phyloP scores from a whole-genome alignment of 75 land plant genomes.

The Pseudotsuga menziesii region DNA sequence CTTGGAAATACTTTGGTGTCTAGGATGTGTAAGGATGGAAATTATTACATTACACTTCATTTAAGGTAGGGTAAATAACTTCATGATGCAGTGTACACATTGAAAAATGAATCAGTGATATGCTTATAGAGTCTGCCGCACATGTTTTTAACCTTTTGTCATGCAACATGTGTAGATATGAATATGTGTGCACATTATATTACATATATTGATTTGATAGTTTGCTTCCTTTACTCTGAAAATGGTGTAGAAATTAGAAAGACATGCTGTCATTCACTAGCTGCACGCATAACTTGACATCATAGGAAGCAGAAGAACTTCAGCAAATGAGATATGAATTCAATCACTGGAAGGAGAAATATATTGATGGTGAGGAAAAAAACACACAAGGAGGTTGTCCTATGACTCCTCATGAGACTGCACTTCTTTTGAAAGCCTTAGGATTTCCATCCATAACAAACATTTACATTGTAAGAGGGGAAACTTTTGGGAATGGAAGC shows the following conservation, averaged over 20 bases:
- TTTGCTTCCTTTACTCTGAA: neutral
- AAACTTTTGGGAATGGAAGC: constrained; percentile 77
- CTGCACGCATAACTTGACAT: constrained; percentile 72
- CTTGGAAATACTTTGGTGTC: constrained; percentile 56
- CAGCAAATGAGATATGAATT: constrained; percentile 76
- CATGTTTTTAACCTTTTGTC: neutral
- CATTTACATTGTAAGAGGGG: constrained; percentile 91
- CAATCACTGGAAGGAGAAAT: constrained; percentile 97
- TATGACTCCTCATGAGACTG: constrained; percentile 86
- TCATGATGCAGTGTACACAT: too few relatives aligned
- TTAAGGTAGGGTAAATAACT: constrained; percentile 41
- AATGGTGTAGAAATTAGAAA: constrained; percentile 69
- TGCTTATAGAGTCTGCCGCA: neutral
- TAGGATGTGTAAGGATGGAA: constrained; percentile 56
- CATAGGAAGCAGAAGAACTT: constrained; percentile 74
- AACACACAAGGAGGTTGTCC: constrained; percentile 91
- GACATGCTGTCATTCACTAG: constrained; percentile 99
- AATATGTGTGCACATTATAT: too few relatives aligned
- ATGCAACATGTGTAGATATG: too few relatives aligned
- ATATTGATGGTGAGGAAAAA: constrained; percentile 82
- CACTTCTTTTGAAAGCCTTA: constrained; percentile 69
- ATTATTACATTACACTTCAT: constrained; percentile 77
- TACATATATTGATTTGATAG: neutral
- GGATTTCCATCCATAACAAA: constrained; percentile 77
- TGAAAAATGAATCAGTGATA: neutral